A percentile compares a stretch with the other conserved stretches of the same genome.
Conservation (phyloP, 202 grass and related monocot species). For the Zizania palustris region DNA sequence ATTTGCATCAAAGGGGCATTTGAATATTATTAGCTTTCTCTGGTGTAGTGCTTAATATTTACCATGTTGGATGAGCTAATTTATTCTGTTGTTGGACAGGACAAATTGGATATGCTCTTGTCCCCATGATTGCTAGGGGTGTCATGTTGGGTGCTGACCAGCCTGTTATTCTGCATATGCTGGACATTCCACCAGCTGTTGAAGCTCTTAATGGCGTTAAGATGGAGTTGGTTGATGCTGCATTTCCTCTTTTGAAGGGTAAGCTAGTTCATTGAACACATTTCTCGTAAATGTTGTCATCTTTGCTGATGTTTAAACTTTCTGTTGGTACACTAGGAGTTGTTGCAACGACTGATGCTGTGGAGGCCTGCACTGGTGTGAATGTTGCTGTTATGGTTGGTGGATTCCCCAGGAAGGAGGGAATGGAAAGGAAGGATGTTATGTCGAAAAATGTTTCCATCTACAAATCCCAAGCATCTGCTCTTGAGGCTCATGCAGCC, state of each 20-base stretch:
- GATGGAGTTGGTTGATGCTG: constrained; percentile 98
- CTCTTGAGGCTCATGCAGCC: constrained; percentile 79
- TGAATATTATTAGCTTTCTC: neutral
- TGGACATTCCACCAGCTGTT: constrained; percentile 84
- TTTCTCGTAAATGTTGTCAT: constrained; percentile 18
- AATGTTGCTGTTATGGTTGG: constrained; percentile 94
- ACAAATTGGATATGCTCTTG: constrained; percentile 98
- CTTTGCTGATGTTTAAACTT: constrained; percentile 28
- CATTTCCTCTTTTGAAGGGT: constrained; percentile 98
- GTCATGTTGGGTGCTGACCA: constrained; percentile 89
- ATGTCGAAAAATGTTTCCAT: constrained; percentile 99
- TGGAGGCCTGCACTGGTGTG: constrained; percentile 95
- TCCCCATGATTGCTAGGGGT: constrained; percentile 96
- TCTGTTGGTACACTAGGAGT: constrained; percentile 60
- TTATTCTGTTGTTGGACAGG: constrained; percentile 51
- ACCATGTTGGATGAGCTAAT: constrained; percentile 5
- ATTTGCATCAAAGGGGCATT: neutral
- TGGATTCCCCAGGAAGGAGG: constrained; percentile 95
- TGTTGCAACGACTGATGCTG: constrained; percentile 90
- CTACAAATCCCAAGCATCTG: constrained; percentile 96
- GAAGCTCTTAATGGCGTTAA: constrained; percentile 92
- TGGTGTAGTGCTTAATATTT: neutral
- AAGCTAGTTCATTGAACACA: constrained; percentile 4
- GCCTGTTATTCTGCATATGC: constrained; percentile 98
- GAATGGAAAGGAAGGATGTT: constrained; percentile 99